These are phyloP conservation scores for Cercospora sojina DNA, from an alignment of 2,329 filamentous ascomycete species.

Conservation along the genomic window DNA sequence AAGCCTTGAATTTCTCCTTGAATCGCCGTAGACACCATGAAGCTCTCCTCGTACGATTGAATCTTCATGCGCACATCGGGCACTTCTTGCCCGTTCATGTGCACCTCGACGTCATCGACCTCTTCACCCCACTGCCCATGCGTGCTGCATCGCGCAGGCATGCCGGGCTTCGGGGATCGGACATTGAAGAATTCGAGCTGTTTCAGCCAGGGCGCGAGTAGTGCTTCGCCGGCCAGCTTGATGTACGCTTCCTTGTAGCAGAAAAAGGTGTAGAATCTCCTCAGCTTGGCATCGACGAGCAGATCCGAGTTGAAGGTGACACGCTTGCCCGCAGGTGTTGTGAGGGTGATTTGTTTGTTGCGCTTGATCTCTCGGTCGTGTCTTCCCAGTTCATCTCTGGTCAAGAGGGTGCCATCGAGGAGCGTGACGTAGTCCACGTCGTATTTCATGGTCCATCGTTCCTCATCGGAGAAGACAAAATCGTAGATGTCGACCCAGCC, in stretches of 20 bases:
- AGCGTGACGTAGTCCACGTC: conserved; percentile 47
- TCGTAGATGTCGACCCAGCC: conserved; percentile 69
- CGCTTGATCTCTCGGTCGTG: conserved; percentile 45
- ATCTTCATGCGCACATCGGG: conserved; percentile 58
- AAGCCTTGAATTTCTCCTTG: conserved; percentile 37
- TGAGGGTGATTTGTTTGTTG: conserved; percentile 42
- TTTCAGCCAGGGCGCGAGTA: conserved; percentile 70
- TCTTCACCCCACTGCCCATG: conserved; percentile 49
- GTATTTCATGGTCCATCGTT: conserved; percentile 63
- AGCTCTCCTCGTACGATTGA: conserved; percentile 58
- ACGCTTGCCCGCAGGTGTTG: conserved; percentile 39
- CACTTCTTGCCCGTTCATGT: conserved; percentile 49
- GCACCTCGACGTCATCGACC: conserved; percentile 51
- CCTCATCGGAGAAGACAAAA: conserved; percentile 65
- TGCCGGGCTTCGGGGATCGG: conserved; percentile 53
- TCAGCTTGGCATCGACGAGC: conserved; percentile 61
- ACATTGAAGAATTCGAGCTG: conserved; percentile 69
- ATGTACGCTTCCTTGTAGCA: conserved; percentile 78
- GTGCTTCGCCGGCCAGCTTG: conserved; percentile 77
- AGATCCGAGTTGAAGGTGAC: conserved; percentile 45
- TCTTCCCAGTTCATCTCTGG: conserved; percentile 43
- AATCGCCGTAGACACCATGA: conserved; percentile 58
- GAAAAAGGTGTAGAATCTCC: conserved; percentile 75
- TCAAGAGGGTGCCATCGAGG: conserved; percentile 46
- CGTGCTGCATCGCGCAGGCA: conserved; percentile 45